Conservation (phyloP, 805 yeast species). For the Hanseniaspora occidentalis region DNA sequence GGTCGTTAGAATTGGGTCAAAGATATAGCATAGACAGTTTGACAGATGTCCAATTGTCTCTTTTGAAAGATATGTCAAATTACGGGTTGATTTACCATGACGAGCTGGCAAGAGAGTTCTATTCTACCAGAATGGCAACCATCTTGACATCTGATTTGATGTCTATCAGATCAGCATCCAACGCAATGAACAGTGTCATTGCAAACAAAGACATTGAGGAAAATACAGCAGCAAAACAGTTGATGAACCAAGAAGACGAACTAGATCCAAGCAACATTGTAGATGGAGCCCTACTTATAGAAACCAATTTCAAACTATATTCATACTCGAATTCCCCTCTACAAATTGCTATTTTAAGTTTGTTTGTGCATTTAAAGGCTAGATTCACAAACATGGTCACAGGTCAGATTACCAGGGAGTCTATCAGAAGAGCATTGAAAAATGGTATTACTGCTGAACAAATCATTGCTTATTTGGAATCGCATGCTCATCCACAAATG, state of each 20-base stretch:
- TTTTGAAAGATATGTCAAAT: constrained; percentile 83
- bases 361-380: constrained; percentile 75
- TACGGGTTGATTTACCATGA: constrained; percentile 79
- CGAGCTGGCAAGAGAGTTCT: constrained; percentile 49
- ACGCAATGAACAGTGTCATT: constrained; percentile 61
- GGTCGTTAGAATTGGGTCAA: constrained; percentile 82
- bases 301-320: constrained; percentile 86
- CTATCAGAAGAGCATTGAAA: constrained; percentile 67
- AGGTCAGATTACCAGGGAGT: constrained; percentile 87
- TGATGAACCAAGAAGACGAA: constrained; percentile 11
- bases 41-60: constrained; percentile 66
- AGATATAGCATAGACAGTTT: constrained; percentile 64
- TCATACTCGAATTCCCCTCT: constrained; percentile 90
- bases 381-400: constrained; percentile 87
- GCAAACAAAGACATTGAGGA: constrained; percentile 14
- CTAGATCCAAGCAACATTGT: constrained; percentile 11
- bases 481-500: constrained; percentile 94
- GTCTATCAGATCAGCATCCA: constrained; percentile 57
- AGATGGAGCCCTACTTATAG: constrained; percentile 71
- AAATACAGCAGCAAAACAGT: constrained; percentile 8
- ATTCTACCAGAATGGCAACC: constrained; percentile 85
- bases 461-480: constrained; percentile 73
- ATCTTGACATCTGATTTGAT: constrained; percentile 77
- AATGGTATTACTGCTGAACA: constrained; percentile 95
- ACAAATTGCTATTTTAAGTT: constrained; percentile 82